These are phyloP conservation scores for Starmera amethionina DNA, from an alignment of 805 yeast genomes.

Conservation along the genomic window DNA sequence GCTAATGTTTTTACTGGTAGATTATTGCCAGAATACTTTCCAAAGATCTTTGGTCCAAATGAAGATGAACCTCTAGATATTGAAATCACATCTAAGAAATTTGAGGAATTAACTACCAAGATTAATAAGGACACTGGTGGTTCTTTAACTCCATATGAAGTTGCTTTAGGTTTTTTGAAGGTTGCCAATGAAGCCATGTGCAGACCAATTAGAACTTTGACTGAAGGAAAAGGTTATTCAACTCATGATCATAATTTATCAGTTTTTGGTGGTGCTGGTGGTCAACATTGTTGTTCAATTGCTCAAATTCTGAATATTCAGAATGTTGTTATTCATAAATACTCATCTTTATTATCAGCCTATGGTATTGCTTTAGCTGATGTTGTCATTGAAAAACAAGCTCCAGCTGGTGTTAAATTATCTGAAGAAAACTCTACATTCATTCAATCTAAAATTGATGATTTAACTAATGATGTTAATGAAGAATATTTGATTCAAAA, in stretches of 20 bases:
- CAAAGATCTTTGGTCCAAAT: constrained; percentile 36
- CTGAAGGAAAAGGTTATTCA: constrained; percentile 36
- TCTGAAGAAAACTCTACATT: constrained; percentile 13
- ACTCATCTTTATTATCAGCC: constrained; percentile 38
- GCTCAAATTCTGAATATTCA: constrained; percentile 31
- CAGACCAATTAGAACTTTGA: constrained; percentile 34
- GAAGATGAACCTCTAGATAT: constrained; percentile 30
- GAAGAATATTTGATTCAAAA: constrained; percentile 13
- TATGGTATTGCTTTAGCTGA: constrained; percentile 36
- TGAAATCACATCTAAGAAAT: constrained; percentile 24
- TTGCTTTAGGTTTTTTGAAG: constrained; percentile 35
- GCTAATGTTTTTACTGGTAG: constrained; percentile 35
- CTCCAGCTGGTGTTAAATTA: constrained; percentile 16
- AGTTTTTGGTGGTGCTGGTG: constrained; percentile 42
- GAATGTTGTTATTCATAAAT: constrained; percentile 33
- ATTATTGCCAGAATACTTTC: constrained; percentile 30
- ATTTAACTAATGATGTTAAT: background rate
- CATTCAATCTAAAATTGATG: constrained; percentile 2
- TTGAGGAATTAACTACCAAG: constrained; percentile 25
- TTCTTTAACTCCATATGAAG: constrained; percentile 28
- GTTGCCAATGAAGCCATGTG: constrained; percentile 40
- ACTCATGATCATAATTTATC: constrained; percentile 34
- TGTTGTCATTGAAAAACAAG: constrained; percentile 19
- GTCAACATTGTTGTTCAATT: constrained; percentile 35
- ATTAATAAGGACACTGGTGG: constrained; percentile 26